Percentiles rank a stretch among this genome's conserved stretches.
These are phyloP conservation scores for Heteromeles arbutifolia DNA, from an alignment of 306 rosid genomes.

Conservation along the genomic window DNA sequence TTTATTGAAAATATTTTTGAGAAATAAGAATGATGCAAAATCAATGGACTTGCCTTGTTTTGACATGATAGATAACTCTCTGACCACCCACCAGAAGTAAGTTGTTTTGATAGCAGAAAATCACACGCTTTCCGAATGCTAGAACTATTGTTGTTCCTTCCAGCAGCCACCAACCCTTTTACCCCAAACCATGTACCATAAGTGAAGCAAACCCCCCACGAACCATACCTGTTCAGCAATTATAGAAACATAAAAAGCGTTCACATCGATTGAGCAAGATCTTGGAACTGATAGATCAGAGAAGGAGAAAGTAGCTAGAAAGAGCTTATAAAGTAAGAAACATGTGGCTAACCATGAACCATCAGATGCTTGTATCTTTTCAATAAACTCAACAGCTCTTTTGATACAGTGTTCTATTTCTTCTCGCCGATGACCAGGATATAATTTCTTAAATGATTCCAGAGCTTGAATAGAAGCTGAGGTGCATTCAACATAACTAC, in stretches of 20 bases:
- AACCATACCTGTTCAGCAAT: slow-evolving; percentile 70
- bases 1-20: background rate
- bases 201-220: slow-evolving; percentile 91
- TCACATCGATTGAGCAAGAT: background rate
- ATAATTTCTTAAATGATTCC: slow-evolving; percentile 43
- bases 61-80: slow-evolving; percentile 88
- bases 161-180: slow-evolving; percentile 69
- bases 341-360: slow-evolving; percentile 75
- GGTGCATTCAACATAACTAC: slow-evolving; percentile 83
- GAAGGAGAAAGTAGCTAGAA: background rate
- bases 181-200: slow-evolving; percentile 83
- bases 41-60: slow-evolving; percentile 51
- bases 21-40: background rate
- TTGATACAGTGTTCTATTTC: slow-evolving; percentile 56
- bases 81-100: slow-evolving; percentile 83
- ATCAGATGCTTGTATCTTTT: slow-evolving; percentile 58
- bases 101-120: slow-evolving; percentile 69
- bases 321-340: slow-evolving; percentile 1
- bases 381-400: slow-evolving; percentile 47
- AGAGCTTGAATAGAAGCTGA: slow-evolving; percentile 87
- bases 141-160: slow-evolving; percentile 46
- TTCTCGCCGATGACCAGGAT: slow-evolving; percentile 57
- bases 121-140: slow-evolving; percentile 68
- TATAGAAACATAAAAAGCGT: slow-evolving; percentile 20
- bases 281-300: slow-evolving; percentile 1